phyloP scores from a whole-genome alignment of 352 stramenopile species.

The Pythium dissimile region DNA sequence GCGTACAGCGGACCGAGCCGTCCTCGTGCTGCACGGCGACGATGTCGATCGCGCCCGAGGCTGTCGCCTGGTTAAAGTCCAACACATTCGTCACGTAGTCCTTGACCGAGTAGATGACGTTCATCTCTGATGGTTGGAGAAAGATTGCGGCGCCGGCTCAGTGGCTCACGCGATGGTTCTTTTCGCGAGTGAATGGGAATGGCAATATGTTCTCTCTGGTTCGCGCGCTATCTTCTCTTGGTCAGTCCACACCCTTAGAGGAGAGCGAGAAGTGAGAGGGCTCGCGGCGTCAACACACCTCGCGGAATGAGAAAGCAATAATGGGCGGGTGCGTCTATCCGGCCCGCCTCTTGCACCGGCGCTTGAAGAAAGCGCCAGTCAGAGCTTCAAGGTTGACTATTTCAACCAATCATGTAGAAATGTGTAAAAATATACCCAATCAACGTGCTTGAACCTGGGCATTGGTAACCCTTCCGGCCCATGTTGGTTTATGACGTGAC shows the following conservation, averaged over 20 bases:
- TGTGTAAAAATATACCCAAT: slow-evolving; percentile 6
- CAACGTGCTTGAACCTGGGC: slow-evolving; percentile 3
- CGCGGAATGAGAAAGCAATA: not conserved
- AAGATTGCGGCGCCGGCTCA: not conserved
- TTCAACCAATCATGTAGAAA: slow-evolving; percentile 2
- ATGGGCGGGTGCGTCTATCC: not conserved
- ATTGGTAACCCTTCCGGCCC: not conserved
- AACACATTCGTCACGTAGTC: slow-evolving; percentile 86
- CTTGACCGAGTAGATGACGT: slow-evolving; percentile 85
- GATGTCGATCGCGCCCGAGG: slow-evolving; percentile 80
- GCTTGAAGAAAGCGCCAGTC: slow-evolving; percentile 16
- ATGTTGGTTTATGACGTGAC: not conserved
- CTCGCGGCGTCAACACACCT: not conserved
- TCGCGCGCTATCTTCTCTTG: not conserved
- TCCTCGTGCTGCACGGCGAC: slow-evolving; percentile 76
- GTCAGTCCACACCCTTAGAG: not conserved
- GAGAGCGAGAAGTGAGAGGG: not conserved
- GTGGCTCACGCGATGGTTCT: not conserved
- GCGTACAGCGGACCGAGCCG: slow-evolving; percentile 54
- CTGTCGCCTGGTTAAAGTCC: slow-evolving; percentile 50
- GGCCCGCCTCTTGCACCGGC: not conserved
- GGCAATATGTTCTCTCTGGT: not conserved
- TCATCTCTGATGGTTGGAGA: slow-evolving; percentile 35
- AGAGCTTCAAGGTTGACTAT: slow-evolving; percentile 10
- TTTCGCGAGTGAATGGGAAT: not conserved